These are phyloP conservation scores for Dorcoceras hygrometricum DNA, from an alignment of 257 asterid species.

Conservation along the genomic window DNA sequence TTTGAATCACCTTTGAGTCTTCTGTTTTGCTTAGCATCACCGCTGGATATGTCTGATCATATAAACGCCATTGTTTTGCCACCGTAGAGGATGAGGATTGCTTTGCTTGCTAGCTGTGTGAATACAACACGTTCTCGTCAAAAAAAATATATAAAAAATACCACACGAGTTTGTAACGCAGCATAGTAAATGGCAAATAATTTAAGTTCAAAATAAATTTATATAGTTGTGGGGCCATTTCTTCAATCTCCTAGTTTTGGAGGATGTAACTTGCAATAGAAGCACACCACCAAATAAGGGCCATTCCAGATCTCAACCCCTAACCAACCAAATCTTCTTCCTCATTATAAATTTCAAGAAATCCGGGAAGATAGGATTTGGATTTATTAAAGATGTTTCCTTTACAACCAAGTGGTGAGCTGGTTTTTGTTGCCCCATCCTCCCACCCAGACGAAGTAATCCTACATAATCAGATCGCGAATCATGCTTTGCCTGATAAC, in stretches of 20 bases:
- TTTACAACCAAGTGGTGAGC: conserved; percentile 4
- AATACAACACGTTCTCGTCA: too few species aligned
- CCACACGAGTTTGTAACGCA: too few species aligned
- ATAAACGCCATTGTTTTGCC: too few species aligned
- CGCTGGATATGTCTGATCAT: too few species aligned
- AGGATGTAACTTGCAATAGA: conserved; percentile 3
- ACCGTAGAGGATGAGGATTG: too few species aligned
- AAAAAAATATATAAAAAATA: too few species aligned
- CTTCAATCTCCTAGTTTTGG: not conserved
- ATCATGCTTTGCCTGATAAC: not conserved
- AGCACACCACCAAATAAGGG: not conserved
- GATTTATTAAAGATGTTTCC: not conserved
- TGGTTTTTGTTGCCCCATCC: not conserved
- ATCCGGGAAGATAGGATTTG: conserved; percentile 5
- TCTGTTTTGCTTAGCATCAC: too few species aligned
- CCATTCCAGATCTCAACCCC: conserved; percentile 3
- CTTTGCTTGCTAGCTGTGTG: too few species aligned
- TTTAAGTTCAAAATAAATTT: too few species aligned
- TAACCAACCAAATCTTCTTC: conserved; percentile 5
- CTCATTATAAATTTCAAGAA: not conserved
- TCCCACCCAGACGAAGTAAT: not conserved
- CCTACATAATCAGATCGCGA: conserved; percentile 2
- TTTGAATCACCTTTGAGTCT: too few species aligned
- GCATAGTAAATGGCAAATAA: too few species aligned
- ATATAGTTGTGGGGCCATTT: not conserved